Evolutionary conservation across 139 green algal species (phyloP), one percentile per base, ranked within the genome.

Genomic region (Picochlorum sp.): DNA sequence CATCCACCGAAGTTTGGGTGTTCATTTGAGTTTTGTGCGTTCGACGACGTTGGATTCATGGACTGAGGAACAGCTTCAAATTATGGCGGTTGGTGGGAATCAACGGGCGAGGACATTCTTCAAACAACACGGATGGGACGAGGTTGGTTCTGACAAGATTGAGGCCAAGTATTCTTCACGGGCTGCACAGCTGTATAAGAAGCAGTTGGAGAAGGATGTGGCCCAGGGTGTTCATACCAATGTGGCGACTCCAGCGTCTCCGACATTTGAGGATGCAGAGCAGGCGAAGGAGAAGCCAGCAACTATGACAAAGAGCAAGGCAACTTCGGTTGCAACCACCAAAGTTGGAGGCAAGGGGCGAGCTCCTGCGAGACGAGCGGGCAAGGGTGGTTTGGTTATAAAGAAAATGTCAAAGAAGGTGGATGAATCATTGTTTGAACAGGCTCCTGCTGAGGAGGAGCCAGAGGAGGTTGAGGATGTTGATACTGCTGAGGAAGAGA

Each of bases 81-180:
- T 96, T 32, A 90, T 92, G 80, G 79, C 80, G 3, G 79, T 88
- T 23, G 89, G 87, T 6, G 94, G 94, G 46, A 99, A 99, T 71
- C 71, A 81, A 34, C 73, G 86, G 0, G 94, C 86, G 0, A 75
- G 89, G 15, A 80, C 82, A 30, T 99, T 95, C 71, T 99, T 99
- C 82, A 96, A 95, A 74, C 89, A 99, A 78, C 93, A 99, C 76
- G 94, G 94, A 2, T 98, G 90, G 89, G 82, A 86, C n/a, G 68
- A 69, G 62, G 38, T 72, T 83, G 88, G 60, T 21, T 78, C 84
- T 28, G 92, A 97, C 74, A 97, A 98, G 70, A 97, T 97, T 51
- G 86, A 95, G 78, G 62, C 78, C 46, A 98, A 96, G 81, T 98
- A 98, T 85, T 92, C 86, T 1, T 96, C 84, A 0, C 72, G 89